Base-by-base conservation (phyloP, 2,329 filamentous ascomycete genomes). In the Nemania bipapillata region DNA sequence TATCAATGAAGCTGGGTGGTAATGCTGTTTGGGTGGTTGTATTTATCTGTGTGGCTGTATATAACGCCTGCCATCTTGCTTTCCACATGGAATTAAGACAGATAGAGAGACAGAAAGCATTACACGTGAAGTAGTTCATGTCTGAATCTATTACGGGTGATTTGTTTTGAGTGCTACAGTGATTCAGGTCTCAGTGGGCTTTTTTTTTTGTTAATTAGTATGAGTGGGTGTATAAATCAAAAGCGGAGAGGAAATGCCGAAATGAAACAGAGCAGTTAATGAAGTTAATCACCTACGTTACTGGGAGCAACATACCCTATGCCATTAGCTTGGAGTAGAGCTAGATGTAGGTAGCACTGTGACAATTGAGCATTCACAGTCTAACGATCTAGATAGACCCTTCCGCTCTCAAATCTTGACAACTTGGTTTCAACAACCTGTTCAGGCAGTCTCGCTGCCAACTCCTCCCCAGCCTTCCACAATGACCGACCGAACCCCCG, bases 11-110 rank as follows among this genome's bases (percentile, higher is more conserved):
- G 32, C 45, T 54, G 40, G 20, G 45, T 60, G 2, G 53, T 57
- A 57, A 30, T 50, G 24, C 26, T 65, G 63, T 60, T 49, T 45
- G n/a, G 42, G 50, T 12, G 22, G 32, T 50, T 47, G 53, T 57
- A 37, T 59, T 40, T 30, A 17, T 32, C 26, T 54, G 17, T 35
- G 40, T n/a, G 40, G 17, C 20, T 49, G 5, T 54, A 47, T 63
- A 26, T 58, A 54, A 40, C 26, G 26, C 57, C 37, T 40, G 11
- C 22, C 30, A 52, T 66, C 28, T 57, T 45, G 28, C 17, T 37
- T 20, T 58, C 3, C 24, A 28, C 24, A 26, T 63, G 49, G 17
- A 24, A 32, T 2, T 24, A 17, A 45, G 26, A 50, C 26, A 52
- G n/a, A 49, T 35, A 42, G 15, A 50, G n/a, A 57, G 12, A 32